These are phyloP conservation scores for Phytophthora chlamydospora DNA, from an alignment of 352 stramenopile species.

Conservation along the genomic window DNA sequence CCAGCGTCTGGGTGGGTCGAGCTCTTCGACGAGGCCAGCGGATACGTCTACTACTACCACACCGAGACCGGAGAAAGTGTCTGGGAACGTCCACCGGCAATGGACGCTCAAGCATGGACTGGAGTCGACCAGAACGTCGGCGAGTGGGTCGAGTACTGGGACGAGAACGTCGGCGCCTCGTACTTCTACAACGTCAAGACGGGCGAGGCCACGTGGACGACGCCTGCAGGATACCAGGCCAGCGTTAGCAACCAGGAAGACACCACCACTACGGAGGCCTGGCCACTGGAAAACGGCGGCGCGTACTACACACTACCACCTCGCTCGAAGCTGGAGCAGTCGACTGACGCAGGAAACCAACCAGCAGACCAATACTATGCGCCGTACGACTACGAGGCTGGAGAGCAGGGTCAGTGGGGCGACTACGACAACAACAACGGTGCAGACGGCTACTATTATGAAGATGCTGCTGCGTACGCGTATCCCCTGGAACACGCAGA, in stretches of 20 bases:
- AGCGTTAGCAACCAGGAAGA: slow-evolving; percentile 26
- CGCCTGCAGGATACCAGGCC: slow-evolving; percentile 39
- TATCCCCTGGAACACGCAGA: slow-evolving; percentile 21
- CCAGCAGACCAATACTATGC: slow-evolving; percentile 21
- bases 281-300: slow-evolving; percentile 14
- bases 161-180: slow-evolving; percentile 62
- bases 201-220: slow-evolving; percentile 70
- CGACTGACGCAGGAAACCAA: slow-evolving; percentile 19
- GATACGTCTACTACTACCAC: slow-evolving; percentile 78
- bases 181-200: slow-evolving; percentile 81
- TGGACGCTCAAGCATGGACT: slow-evolving; percentile 17
- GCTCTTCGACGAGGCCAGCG: slow-evolving; percentile 69
- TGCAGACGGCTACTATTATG: slow-evolving; percentile 21
- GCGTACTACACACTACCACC: slow-evolving; percentile 28
- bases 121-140: slow-evolving; percentile 25
- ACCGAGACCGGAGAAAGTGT: slow-evolving; percentile 49
- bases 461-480: slow-evolving; percentile 16
- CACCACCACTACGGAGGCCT: slow-evolving; percentile 14
- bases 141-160: slow-evolving; percentile 80
- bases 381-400: slow-evolving; percentile 26
- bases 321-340: slow-evolving; percentile 20
- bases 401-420: slow-evolving; percentile 11
- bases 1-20: slow-evolving; percentile 55
- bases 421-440: slow-evolving; percentile 19
- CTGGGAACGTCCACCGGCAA: slow-evolving; percentile 56